A percentile compares a stretch with the other conserved stretches of the same genome.
Conservation (phyloP, 352 stramenopile species). For the Phytopythium delawarense region DNA sequence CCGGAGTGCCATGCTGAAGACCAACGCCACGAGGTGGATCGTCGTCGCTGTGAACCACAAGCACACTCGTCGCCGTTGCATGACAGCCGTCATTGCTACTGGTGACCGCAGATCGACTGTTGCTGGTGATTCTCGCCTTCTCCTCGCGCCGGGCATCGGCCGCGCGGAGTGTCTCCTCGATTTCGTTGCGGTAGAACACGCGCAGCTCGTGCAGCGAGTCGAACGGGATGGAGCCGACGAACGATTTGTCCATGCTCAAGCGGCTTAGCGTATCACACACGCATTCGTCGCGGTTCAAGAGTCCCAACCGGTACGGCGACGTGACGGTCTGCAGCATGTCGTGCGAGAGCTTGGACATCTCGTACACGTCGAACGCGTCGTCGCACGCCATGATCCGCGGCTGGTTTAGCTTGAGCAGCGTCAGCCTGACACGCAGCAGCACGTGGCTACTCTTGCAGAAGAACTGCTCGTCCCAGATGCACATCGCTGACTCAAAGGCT, state of each 20-base stretch:
- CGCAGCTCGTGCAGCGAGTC: slow-evolving; percentile 73
- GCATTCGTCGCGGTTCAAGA: slow-evolving; percentile 78
- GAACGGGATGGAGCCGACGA: slow-evolving; percentile 67
- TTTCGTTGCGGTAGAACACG: slow-evolving; percentile 52
- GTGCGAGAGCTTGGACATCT: slow-evolving; percentile 77
- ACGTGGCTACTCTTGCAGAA: slow-evolving; percentile 90
- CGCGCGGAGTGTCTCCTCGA: too few species aligned
- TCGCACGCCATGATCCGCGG: too few species aligned
- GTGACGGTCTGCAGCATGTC: slow-evolving; percentile 55
- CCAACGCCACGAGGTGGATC: too few species aligned
- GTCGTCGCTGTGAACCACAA: too few species aligned
- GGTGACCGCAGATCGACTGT: too few species aligned
- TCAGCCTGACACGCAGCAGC: slow-evolving; percentile 77
- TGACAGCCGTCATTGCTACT: too few species aligned
- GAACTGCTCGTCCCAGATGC: slow-evolving; percentile 85
- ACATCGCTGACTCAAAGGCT: slow-evolving; percentile 83
- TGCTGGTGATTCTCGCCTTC: too few species aligned
- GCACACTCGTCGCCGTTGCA: too few species aligned
- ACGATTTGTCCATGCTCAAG: slow-evolving; percentile 80
- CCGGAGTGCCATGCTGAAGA: too few species aligned
- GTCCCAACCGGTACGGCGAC: slow-evolving; percentile 42
- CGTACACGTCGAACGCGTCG: slow-evolving; percentile 76
- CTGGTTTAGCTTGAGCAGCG: slow-evolving; percentile 80
- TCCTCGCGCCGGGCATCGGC: too few species aligned
- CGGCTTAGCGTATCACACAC: slow-evolving; percentile 77